Percentiles rank a stretch among this genome's conserved stretches.
Conservation (phyloP, 2,329 filamentous ascomycete genomes). For the Aspergillus hiratsukae region DNA sequence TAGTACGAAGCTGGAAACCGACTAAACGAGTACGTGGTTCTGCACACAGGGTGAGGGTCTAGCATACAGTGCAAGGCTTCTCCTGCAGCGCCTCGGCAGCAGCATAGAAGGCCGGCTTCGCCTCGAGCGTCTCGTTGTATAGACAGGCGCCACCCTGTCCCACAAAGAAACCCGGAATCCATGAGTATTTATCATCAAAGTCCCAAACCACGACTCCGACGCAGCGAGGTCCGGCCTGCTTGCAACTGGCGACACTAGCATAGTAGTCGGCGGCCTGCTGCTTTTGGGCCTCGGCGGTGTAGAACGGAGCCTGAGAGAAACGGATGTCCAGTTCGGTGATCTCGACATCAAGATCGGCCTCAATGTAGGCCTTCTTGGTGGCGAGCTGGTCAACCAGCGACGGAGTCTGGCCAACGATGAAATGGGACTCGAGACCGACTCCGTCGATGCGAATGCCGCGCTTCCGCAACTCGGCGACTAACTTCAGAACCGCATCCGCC, state of each 20-base stretch:
- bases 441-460: constrained; percentile 41
- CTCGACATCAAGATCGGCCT: constrained; percentile 34
- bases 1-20: no score
- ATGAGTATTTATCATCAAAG: constrained; percentile 37
- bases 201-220: constrained; percentile 27
- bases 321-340: constrained; percentile 45
- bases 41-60: not conserved
- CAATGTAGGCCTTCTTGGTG: constrained; percentile 31
- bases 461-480: constrained; percentile 29
- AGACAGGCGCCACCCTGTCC: constrained; percentile 34
- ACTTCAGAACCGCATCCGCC: constrained; percentile 23
- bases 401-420: constrained; percentile 38
- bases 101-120: constrained; percentile 38
- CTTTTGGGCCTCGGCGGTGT: constrained; percentile 13
- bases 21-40: not conserved
- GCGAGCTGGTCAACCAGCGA: constrained; percentile 31
- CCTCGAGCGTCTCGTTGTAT: constrained; percentile 40
- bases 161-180: constrained; percentile 35
- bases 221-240: constrained; percentile 15
- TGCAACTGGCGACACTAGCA: constrained; percentile 17
- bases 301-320: constrained; percentile 23
- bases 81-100: constrained; percentile 16
- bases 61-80: not conserved
- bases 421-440: constrained; percentile 45
- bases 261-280: constrained; percentile 24